These are phyloP conservation scores for Podila horticola DNA, from an alignment of 192 early-diverging fungal genomes.

Conservation along the genomic window DNA sequence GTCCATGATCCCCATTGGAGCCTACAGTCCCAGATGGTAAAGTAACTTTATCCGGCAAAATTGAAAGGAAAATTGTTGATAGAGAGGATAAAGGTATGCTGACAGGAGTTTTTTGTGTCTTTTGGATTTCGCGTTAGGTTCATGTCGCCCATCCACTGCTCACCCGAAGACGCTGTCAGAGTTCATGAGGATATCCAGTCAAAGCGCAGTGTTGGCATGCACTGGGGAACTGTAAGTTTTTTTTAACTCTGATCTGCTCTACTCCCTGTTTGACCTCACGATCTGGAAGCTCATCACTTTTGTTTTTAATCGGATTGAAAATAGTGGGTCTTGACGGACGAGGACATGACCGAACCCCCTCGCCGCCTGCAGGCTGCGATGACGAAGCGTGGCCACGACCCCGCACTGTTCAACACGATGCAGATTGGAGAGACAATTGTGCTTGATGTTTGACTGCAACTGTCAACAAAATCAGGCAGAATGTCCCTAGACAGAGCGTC, in stretches of 20 bases:
- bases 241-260: not conserved
- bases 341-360: conserved; percentile 76
- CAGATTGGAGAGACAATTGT: conserved; percentile 63
- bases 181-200: conserved; percentile 81
- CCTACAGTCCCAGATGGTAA: conserved; percentile 75
- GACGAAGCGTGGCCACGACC: conserved; percentile 60
- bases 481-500: not conserved
- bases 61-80: not conserved
- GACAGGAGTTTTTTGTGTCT: not conserved
- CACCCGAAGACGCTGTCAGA: conserved; percentile 82
- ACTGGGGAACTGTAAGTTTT: conserved; percentile 79
- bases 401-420: conserved; percentile 54
- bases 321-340: conserved; percentile 76
- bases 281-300: not conserved
- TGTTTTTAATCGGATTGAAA: not conserved
- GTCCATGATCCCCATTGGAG: conserved; percentile 86
- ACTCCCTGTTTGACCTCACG: too few relatives aligned
- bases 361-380: conserved; percentile 64
- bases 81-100: too few relatives aligned
- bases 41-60: not conserved
- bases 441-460: conserved; percentile 13
- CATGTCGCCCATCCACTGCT: conserved; percentile 80
- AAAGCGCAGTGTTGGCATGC: conserved; percentile 77
- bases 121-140: conserved; percentile 31
- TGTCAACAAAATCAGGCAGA: not conserved